These are phyloP conservation scores for Schizochytrium sp. DNA, from an alignment of 108 stramenopile species.

Conservation along the genomic window DNA sequence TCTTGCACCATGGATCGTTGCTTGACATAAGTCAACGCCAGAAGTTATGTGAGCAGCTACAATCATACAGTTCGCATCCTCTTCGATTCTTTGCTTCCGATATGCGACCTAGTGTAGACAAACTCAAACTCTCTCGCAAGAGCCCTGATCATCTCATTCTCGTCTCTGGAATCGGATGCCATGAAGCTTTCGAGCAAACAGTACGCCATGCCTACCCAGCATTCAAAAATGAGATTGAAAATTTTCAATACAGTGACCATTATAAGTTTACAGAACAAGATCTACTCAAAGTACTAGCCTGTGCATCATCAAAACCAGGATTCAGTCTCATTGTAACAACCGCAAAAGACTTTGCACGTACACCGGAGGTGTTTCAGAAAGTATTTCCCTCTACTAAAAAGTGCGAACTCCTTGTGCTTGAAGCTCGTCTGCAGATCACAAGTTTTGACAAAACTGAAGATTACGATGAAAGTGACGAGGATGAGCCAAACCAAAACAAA, in stretches of 20 bases:
- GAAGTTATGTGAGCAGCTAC: background rate
- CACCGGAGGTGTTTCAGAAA: background rate
- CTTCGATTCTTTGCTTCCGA: constrained; percentile 20
- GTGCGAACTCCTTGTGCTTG: background rate
- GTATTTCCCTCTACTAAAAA: background rate
- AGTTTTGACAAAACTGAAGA: background rate
- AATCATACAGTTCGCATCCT: background rate
- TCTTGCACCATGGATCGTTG: constrained; percentile 35
- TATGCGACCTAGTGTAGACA: background rate
- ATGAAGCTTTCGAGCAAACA: background rate
- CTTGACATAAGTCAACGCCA: background rate
- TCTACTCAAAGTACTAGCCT: too few species aligned
- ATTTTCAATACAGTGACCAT: background rate
- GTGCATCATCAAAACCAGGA: background rate
- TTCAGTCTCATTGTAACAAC: background rate
- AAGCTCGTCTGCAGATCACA: background rate
- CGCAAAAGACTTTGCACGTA: background rate
- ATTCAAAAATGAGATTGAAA: background rate
- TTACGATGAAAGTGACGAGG: background rate
- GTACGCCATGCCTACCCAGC: background rate
- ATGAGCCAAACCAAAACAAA: too few species aligned
- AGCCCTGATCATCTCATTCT: background rate
- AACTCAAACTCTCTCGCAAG: background rate
- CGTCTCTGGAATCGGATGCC: background rate
- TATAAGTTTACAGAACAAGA: background rate